Base-by-base conservation (phyloP, 2,329 filamentous ascomycete genomes). In the Cladophialophora exuberans region DNA sequence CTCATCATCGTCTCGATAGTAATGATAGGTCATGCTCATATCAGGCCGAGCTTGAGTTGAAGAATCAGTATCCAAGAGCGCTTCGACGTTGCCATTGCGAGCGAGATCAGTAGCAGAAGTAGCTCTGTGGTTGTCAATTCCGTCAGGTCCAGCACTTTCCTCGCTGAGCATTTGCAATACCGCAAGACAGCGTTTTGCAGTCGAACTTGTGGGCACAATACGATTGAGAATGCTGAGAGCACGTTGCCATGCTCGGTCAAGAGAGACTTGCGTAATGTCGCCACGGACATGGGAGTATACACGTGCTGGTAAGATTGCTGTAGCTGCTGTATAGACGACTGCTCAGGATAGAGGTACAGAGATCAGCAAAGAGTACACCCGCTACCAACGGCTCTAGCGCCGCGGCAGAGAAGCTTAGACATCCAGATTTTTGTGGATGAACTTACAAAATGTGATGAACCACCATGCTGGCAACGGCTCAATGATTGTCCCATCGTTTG, bases 281-380 rank as follows among this genome's bases (percentile, higher is more conserved):
- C 41, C 41, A 7, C 41, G 41, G 10, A 43, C 17, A 22, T 43
- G 23, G 15, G 20, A 25, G 7, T 25, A 43, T 4, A 28, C 41
- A 3, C 41, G 41, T 28, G 41, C 41, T 11, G 41, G 41, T 25
- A 43, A 25, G 2, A 43, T n/a, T 4, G 41, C 41, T 17, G 41
- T 43, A 23, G 41, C 41, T 6, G 41, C 41, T 25, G 41, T n/a
- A n/a, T n/a, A n/a, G n/a, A n/a, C n/a, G n/a, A n/a, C n/a, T n/a
- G n/a, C n/a, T n/a, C n/a, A n/a, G n/a, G n/a, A n/a, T n/a, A n/a
- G n/a, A n/a, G n/a, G n/a, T 43, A 4, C 3, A 43, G 17, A 9
- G 3, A 43, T 43, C 17, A 43, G 41, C 41, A 43, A 43, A 43
- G n/a, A n/a, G n/a, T n/a, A n/a, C n/a, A n/a, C n/a, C n/a, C n/a